Base-by-base conservation (phyloP, 1,284 basidiomycete genomes). In the Puccinia horiana region DNA sequence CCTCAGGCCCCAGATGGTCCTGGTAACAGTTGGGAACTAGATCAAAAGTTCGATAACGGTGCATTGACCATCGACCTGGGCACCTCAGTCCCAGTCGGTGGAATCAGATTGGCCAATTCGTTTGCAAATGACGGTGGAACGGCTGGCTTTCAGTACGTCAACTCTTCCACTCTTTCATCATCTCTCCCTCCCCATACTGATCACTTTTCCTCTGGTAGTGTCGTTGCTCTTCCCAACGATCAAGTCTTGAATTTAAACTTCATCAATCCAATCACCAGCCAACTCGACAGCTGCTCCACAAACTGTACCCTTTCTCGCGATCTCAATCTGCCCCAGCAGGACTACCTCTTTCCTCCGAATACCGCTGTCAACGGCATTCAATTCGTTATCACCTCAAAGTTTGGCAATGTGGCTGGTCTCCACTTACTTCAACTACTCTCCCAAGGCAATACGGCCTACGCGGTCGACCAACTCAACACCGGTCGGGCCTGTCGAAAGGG, bases 381-480 rank as follows among this genome's bases (percentile, higher is more conserved):
- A 87, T 89, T 99, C 85, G 92, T 91, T 80, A 88, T 98, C 32
- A 91, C 92, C 11, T 88, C 89, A 67, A 96, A 92, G 90, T 90
- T 89, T 74, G 96, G 96, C 37, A 88, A 89, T 14, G 91, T 92
- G 6, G 90, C 94, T 1, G 97, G 95, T 81, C 88, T 99, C 73
- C 93, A 96, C 87, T 89, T 97, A 76, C 87, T 98, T 56, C 94
- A 98, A 86, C 89, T 98, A 11, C 91, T 99, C 16, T 96, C 94
- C 0, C 92, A 93, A 12, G 96, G 96, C 83, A 84, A 84, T 37
- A 84, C 83, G 81, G 84, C 85, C 23, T 85, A 84, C 81, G 85
- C 86, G 40, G 85, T 85, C 84, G 83, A 85, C 52, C 84, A 84
- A 23, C 83, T 85, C 77, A 86, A 86, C 83, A 84, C 83, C 52